Conservation (phyloP, 2,329 filamentous ascomycete species). For the Alternaria viburni region DNA sequence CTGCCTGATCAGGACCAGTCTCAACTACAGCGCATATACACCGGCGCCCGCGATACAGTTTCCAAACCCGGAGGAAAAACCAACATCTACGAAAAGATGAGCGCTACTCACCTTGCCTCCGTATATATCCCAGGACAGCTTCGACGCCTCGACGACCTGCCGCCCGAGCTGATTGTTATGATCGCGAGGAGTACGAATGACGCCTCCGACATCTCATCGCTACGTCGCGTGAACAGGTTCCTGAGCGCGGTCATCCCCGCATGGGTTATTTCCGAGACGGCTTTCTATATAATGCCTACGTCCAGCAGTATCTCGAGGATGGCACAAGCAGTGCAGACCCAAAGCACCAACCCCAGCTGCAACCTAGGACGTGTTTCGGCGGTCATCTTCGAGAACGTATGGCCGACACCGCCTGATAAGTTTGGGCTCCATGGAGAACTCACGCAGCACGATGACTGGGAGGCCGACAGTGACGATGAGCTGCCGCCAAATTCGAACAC, state of each 20-base stretch:
- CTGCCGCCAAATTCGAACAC: neutral
- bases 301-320: neutral
- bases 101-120: neutral
- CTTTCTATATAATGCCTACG: neutral
- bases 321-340: neutral
- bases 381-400: neutral
- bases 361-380: neutral
- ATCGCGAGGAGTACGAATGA: neutral
- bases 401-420: neutral
- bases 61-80: neutral
- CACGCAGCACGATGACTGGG: neutral
- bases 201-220: neutral
- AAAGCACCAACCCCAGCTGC: neutral
- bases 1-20: neutral
- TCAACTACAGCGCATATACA: neutral
- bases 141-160: constrained; percentile 16
- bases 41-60: neutral
- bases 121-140: neutral
- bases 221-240: neutral
- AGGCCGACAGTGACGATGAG: neutral
- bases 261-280: neutral
- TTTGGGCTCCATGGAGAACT: neutral
- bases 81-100: neutral
- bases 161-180: neutral
- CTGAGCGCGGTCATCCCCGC: neutral